Conservation (phyloP, 1,139 yeast species). For the Hemisphaericaspora subhashii region DNA sequence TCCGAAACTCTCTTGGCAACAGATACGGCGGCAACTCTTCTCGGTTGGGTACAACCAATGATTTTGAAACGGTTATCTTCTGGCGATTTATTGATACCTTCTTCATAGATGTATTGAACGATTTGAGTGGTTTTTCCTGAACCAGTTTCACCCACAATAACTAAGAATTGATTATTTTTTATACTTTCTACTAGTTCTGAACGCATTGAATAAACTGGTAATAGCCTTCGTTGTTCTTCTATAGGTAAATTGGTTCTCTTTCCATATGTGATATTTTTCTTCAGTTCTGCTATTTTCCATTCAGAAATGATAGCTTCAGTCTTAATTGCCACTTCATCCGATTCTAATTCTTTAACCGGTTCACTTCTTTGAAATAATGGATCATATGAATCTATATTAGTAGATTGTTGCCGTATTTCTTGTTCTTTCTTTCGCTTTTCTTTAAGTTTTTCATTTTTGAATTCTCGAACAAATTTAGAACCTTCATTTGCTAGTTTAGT, state of each 20-base stretch:
- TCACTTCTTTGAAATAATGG: slow-evolving; percentile 29
- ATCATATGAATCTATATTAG: slow-evolving; percentile 36
- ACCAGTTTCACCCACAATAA: slow-evolving; percentile 51
- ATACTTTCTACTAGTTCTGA: slow-evolving; percentile 58
- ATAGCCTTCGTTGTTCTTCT: slow-evolving; percentile 61
- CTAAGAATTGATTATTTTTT: slow-evolving; percentile 42
- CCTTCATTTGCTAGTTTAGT: slow-evolving; percentile 77
- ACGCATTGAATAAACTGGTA: slow-evolving; percentile 75
- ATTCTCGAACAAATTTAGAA: slow-evolving; percentile 63
- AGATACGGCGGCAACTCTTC: slow-evolving; percentile 94
- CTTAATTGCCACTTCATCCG: slow-evolving; percentile 12
- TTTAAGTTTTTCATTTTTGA: slow-evolving; percentile 57
- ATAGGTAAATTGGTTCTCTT: slow-evolving; percentile 54
- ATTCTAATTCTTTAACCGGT: slow-evolving; percentile 5
- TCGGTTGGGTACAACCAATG: slow-evolving; percentile 88
- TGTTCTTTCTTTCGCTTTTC: slow-evolving; percentile 44
- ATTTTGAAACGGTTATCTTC: slow-evolving; percentile 33
- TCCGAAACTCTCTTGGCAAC: slow-evolving; percentile 88
- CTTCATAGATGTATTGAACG: slow-evolving; percentile 40
- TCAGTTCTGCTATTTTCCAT: slow-evolving; percentile 51
- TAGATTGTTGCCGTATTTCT: slow-evolving; percentile 29
- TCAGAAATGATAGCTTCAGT: slow-evolving; percentile 31
- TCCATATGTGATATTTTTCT: slow-evolving; percentile 49
- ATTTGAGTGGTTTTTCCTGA: slow-evolving; percentile 48
- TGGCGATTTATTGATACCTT: slow-evolving; percentile 26